Base-by-base conservation (phyloP, 192 early-diverging fungal genomes). In the Coemansia furcata region DNA sequence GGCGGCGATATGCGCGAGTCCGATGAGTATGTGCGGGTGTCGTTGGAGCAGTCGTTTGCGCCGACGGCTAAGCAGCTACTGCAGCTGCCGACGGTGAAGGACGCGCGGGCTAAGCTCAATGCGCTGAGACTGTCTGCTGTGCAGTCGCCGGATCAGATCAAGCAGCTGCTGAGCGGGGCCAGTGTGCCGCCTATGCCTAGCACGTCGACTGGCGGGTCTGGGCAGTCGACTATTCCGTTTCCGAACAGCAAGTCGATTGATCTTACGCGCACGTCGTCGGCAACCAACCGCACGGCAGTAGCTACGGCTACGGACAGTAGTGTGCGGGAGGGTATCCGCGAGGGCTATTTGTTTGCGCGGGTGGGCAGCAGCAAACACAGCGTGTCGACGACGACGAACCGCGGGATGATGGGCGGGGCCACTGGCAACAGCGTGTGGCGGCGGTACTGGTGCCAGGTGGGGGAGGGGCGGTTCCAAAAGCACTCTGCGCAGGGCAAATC, bases 401-500 rank as follows among this genome's bases (percentile, higher is more conserved):
- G 66, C 36, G 68, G 63, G 40, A 77, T 77, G 74, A 68, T 68
- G 5, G 65, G 39, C 4, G 54, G 65, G 0, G 33, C 70, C 1
- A 35, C 63, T 0, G 46, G 55, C 11, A 63, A 54, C 59, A 65
- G 68, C 37, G 68, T 65, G 55, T 82, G 80, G 80, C 65, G 75
- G 62, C 65, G 76, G 62, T 77, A 71, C 72, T 82, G 80, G 80
- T 82, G 80, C 60, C 69, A 62, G 29, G 75, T 71, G 50, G 64
- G 71, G 39, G 69, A 68, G 39, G 80, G 80, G 4, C 65, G 69
- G 11, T 77, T 82, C 59, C 49, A 58, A n/a, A 55, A 55, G 67
- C 63, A 66, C 43, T 47, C 68, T 6, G 42, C 32, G 3, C 70
- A 69, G 63, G 43, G 66, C 35, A 42, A 60, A 30, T 43, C 58